Evolutionary conservation across 768 basidiomycete genomes (phyloP).

Genomic region (Strobilomyces confusus): DNA sequence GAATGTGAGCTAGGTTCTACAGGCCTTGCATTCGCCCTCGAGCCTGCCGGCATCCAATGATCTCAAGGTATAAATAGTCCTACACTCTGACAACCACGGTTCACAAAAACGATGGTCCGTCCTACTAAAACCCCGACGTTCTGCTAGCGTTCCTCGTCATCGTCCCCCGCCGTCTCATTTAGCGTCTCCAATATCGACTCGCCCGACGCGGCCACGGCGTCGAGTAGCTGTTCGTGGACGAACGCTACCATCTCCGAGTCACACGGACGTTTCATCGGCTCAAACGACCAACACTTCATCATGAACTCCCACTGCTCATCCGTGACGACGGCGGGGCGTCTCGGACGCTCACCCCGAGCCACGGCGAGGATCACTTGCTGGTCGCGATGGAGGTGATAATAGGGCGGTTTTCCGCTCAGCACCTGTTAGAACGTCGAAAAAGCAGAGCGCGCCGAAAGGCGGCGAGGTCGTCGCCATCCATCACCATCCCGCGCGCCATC

Average conservation of each 20-base stretch:
- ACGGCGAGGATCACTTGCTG: constrained; percentile 18
- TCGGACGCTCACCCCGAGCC: constrained; percentile 9
- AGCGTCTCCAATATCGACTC: neutral
- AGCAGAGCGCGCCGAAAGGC: too few relatives aligned
- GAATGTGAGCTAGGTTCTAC: neutral
- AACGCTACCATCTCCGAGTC: constrained; percentile 26
- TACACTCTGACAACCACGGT: too few relatives aligned
- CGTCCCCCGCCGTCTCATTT: neutral
- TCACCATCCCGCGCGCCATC: neutral
- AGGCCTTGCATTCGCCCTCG: too few relatives aligned
- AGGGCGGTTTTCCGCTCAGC: constrained; percentile 22
- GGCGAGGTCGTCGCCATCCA: neutral
- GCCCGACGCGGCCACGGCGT: neutral
- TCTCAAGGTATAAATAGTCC: too few relatives aligned
- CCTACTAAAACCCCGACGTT: neutral
- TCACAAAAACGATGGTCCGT: too few relatives aligned
- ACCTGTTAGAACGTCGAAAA: constrained; percentile 7
- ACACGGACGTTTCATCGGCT: constrained; percentile 30
- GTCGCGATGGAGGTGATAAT: constrained; percentile 19
- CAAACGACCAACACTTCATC: constrained; percentile 26
- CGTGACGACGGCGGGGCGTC: constrained; percentile 11
- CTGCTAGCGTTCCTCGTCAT: neutral
- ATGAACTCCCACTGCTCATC: constrained; percentile 26
- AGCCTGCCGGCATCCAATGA: too few relatives aligned
- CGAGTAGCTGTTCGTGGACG: constrained; percentile 13